These are phyloP conservation scores for Aspergillus pseudoglaucus DNA, from an alignment of 2,329 filamentous ascomycete species.

Conservation along the genomic window DNA sequence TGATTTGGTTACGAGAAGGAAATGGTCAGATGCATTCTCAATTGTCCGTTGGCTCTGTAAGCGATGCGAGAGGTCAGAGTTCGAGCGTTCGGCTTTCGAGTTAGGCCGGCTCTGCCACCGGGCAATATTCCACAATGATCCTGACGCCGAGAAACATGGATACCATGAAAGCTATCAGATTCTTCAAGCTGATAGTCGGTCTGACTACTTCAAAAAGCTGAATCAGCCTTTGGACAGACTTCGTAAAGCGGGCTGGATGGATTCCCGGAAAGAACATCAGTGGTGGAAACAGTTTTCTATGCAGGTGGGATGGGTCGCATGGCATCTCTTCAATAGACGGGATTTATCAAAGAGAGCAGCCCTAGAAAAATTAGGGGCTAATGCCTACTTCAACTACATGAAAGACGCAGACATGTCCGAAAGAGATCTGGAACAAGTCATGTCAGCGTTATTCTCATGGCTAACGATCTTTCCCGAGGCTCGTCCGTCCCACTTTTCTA, in stretches of 20 bases:
- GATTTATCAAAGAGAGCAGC: too few species aligned
- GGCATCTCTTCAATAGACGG: constrained; percentile 12
- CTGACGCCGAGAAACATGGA: constrained; percentile 7
- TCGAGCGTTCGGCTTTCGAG: constrained; percentile 18
- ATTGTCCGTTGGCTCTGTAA: constrained; percentile 21
- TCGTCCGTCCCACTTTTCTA: too few species aligned
- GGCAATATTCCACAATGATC: constrained; percentile 13
- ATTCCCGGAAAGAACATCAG: background rate
- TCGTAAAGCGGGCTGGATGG: constrained; percentile 6
- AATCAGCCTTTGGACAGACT: background rate
- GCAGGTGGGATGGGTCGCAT: constrained; percentile 21
- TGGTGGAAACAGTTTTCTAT: constrained; percentile 14
- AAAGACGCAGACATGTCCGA: too few species aligned
- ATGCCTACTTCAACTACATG: too few species aligned
- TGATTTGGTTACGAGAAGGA: background rate
- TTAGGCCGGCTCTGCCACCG: constrained; percentile 20
- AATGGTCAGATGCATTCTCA: constrained; percentile 18
- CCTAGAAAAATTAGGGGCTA: too few species aligned
- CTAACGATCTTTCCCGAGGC: too few species aligned
- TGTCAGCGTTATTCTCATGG: too few species aligned
- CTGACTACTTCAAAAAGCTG: constrained; percentile 3
- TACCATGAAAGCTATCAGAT: constrained; percentile 1
- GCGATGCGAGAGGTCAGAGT: constrained; percentile 16
- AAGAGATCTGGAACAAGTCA: too few species aligned
- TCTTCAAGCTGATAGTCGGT: constrained; percentile 10